phyloP scores from a whole-genome alignment of 2,329 filamentous ascomycete genomes.

The Colletotrichum coccodes region DNA sequence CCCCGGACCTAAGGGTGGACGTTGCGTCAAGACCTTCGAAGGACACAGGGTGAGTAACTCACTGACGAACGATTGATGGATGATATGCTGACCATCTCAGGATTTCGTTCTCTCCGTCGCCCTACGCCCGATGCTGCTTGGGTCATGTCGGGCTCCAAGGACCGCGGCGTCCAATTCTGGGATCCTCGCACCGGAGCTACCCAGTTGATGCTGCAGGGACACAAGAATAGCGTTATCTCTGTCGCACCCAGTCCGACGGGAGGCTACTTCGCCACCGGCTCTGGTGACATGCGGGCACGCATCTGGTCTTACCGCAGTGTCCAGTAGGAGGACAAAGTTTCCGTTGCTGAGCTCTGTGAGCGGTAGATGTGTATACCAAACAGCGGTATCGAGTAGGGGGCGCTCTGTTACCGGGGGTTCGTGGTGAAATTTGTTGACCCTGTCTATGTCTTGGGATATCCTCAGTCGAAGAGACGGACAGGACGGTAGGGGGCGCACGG shows the following conservation, averaged over 20 bases:
- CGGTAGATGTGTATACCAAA: slow-evolving; percentile 24
- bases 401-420: slow-evolving; percentile 7
- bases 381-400: background rate
- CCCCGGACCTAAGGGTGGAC: slow-evolving; percentile 81
- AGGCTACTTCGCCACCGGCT: slow-evolving; percentile 92
- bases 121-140: slow-evolving; percentile 93
- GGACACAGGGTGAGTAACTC: slow-evolving; percentile 81
- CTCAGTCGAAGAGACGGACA: slow-evolving; percentile 19
- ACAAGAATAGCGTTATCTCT: slow-evolving; percentile 99
- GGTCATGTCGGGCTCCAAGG: slow-evolving; percentile 98
- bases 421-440: slow-evolving; percentile 9
- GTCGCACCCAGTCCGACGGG: slow-evolving; percentile 93
- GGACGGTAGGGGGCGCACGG: slow-evolving; percentile 32
- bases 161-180: slow-evolving; percentile 98
- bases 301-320: slow-evolving; percentile 85
- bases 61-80: background rate
- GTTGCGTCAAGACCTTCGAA: slow-evolving; percentile 96
- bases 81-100: slow-evolving; percentile 55
- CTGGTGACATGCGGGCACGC: slow-evolving; percentile 95
- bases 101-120: slow-evolving; percentile 98
- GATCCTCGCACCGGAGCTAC: slow-evolving; percentile 92
- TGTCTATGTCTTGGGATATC: slow-evolving; percentile 17
- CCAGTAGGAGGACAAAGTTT: slow-evolving; percentile 18
- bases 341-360: background rate
- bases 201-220: slow-evolving; percentile 97